Evolutionary conservation across 2,329 filamentous ascomycete species (phyloP).

Genomic region (Venturia carpophila): DNA sequence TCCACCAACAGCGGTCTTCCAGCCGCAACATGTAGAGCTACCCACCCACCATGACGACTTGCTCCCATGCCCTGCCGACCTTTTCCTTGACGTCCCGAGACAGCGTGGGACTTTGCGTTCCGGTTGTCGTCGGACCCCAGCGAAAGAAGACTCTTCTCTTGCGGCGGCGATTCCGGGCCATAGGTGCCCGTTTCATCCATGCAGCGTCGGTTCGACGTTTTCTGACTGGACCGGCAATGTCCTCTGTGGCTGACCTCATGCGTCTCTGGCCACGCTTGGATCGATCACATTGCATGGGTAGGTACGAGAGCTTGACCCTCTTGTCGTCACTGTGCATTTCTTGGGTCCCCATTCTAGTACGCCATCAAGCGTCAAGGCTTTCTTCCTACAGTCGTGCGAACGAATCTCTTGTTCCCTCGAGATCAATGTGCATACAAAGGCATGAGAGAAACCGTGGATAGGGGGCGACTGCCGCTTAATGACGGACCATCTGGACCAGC

Average conservation of each 20-base stretch:
- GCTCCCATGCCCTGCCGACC: background rate
- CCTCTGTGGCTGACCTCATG: background rate
- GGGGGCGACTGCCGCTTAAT: background rate
- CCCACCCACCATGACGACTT: background rate
- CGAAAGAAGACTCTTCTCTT: background rate
- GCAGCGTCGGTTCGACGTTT: background rate
- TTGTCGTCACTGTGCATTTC: constrained; percentile 10
- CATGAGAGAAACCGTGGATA: background rate
- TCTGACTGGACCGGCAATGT: constrained; percentile 4
- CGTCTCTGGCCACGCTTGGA: background rate
- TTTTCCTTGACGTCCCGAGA: background rate
- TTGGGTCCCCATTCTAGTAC: constrained; percentile 2
- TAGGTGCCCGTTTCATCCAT: background rate
- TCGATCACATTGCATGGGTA: background rate
- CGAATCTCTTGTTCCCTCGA: background rate
- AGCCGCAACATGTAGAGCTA: background rate
- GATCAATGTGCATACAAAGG: background rate
- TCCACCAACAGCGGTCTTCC: constrained; percentile 4
- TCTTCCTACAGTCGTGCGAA: background rate
- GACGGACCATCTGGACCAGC: background rate
- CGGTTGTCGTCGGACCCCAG: background rate
- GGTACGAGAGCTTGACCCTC: constrained; percentile 3
- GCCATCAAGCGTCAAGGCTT: background rate
- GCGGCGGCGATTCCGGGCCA: background rate
- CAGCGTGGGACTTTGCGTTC: background rate